These are phyloP conservation scores for Picea abies DNA, from an alignment of 83 land plant genomes.

Conservation along the genomic window DNA sequence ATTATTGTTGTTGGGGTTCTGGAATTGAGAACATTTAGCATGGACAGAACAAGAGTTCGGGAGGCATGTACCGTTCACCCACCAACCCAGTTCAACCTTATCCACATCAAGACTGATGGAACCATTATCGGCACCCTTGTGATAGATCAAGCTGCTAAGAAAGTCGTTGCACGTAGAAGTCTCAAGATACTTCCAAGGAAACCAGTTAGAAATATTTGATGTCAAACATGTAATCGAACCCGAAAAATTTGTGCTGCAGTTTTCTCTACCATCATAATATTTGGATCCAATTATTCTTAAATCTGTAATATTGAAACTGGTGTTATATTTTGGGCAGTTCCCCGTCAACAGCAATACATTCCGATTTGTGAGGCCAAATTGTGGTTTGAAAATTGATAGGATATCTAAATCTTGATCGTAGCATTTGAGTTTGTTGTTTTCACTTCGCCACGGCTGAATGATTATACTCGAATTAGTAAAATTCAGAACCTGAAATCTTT, in stretches of 20 bases:
- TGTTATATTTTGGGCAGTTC: not conserved
- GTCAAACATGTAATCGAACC: not conserved
- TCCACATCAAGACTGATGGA: slow-evolving; percentile 10
- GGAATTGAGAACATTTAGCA: slow-evolving; percentile 22
- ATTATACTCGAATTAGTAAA: slow-evolving; percentile 26
- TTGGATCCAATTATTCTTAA: not conserved
- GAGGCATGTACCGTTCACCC: slow-evolving; percentile 33
- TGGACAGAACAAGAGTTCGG: slow-evolving; percentile 19
- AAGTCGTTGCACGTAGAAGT: not conserved
- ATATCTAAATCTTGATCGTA: not conserved
- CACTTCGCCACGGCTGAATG: slow-evolving; percentile 14
- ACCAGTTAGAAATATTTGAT: not conserved
- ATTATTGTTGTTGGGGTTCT: no score
- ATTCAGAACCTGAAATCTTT: slow-evolving; percentile 25
- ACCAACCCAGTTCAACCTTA: slow-evolving; percentile 47
- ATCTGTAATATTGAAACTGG: not conserved
- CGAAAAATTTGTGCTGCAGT: not conserved
- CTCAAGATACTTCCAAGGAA: not conserved
- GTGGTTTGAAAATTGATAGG: slow-evolving; percentile 17
- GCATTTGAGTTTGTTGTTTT: not conserved
- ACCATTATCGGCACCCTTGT: not conserved
- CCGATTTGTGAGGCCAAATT: slow-evolving; percentile 31
- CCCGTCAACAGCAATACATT: slow-evolving; percentile 17
- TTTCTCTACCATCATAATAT: no score
- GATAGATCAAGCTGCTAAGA: slow-evolving; percentile 23